Evolutionary conservation across 768 basidiomycete species (phyloP).

Genomic region (Termitomyces sp.): DNA sequence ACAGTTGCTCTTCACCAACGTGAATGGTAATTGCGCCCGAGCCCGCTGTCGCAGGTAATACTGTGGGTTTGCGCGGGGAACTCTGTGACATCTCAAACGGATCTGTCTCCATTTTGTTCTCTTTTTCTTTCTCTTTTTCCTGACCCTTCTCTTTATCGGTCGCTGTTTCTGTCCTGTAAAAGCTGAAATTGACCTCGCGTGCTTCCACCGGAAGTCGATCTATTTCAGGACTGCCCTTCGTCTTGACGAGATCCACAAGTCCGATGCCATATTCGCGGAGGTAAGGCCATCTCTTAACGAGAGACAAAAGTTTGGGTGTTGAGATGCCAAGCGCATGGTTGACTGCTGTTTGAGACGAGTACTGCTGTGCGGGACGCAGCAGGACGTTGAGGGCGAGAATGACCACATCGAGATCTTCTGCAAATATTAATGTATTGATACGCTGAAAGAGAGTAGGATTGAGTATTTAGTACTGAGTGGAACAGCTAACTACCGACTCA

Average conservation of each 20-base stretch:
- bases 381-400: slow-evolving; percentile 79
- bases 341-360: slow-evolving; percentile 81
- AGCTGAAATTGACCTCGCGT: slow-evolving; percentile 75
- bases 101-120: slow-evolving; percentile 41
- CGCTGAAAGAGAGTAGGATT: slow-evolving; percentile 45
- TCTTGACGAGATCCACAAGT: slow-evolving; percentile 64
- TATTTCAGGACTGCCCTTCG: slow-evolving; percentile 44
- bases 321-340: slow-evolving; percentile 80
- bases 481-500: slow-evolving; percentile 38
- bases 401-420: slow-evolving; percentile 86
- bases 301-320: slow-evolving; percentile 71
- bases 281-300: slow-evolving; percentile 82
- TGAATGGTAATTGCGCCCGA: slow-evolving; percentile 57
- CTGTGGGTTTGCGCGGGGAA: slow-evolving; percentile 43
- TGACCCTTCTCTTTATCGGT: slow-evolving; percentile 23
- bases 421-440: slow-evolving; percentile 80
- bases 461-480: slow-evolving; percentile 3
- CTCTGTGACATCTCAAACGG: slow-evolving; percentile 31
- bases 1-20: slow-evolving; percentile 55
- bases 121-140: slow-evolving; percentile 40
- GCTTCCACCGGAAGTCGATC: slow-evolving; percentile 66
- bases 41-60: slow-evolving; percentile 23
- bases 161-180: slow-evolving; percentile 58
- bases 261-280: slow-evolving; percentile 76
- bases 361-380: slow-evolving; percentile 92